phyloP scores from a whole-genome alignment of 495 filamentous ascomycete species.

The Talaromyces stipitatus region DNA sequence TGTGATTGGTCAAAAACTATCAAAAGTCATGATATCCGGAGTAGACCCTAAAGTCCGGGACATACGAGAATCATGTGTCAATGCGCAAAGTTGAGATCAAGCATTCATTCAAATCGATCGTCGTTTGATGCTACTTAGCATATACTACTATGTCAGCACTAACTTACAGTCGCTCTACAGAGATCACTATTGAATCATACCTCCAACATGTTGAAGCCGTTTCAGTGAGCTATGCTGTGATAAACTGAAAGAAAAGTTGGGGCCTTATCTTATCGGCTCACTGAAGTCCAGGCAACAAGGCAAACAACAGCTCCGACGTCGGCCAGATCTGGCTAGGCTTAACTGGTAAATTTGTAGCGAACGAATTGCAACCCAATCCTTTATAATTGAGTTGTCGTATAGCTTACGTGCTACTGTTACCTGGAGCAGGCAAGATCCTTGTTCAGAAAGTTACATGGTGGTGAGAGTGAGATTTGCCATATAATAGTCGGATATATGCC shows the following conservation, averaged over 20 bases:
- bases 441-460: too few species aligned
- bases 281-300: background rate
- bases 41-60: background rate
- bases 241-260: too few species aligned
- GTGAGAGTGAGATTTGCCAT: too few species aligned
- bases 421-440: background rate
- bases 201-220: too few species aligned
- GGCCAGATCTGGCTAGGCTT: background rate
- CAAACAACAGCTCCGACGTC: background rate
- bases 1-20: background rate
- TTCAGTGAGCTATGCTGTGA: too few species aligned
- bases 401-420: background rate
- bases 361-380: background rate
- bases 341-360: background rate
- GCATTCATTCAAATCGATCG: background rate
- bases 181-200: too few species aligned
- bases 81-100: background rate
- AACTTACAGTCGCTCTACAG: too few species aligned
- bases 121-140: too few species aligned
- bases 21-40: background rate
- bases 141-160: too few species aligned
- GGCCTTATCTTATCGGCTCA: background rate
- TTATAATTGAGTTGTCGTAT: background rate
- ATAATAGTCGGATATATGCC: too few species aligned
- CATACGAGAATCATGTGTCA: background rate